Evolutionary conservation across 305 asterid genomes (phyloP).

Genomic region (Petunia hybrid): DNA sequence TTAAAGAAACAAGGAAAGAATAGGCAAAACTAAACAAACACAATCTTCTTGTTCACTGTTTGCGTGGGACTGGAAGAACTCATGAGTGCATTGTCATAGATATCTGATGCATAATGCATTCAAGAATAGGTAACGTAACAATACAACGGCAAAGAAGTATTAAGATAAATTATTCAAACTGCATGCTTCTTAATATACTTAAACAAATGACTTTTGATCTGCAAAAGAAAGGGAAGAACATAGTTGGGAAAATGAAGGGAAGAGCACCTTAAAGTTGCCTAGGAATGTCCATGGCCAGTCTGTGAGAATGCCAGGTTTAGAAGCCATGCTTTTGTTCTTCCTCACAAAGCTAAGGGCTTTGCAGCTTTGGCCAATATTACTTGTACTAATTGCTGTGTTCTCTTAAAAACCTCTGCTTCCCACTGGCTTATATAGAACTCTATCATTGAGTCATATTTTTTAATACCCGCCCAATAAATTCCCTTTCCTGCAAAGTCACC

Average conservation of each 20-base stretch:
- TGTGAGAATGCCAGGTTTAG: constrained; percentile 47
- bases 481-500: too few species aligned
- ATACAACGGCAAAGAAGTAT: not conserved
- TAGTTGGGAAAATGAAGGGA: not conserved
- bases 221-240: not conserved
- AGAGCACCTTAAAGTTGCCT: constrained; percentile 45
- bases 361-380: too few species aligned
- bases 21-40: not conserved
- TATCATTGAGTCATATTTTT: too few species aligned
- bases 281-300: constrained; percentile 54
- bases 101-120: not conserved
- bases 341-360: too few species aligned
- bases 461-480: too few species aligned
- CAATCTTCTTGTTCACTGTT: constrained; percentile 17
- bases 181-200: not conserved
- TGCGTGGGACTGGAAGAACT: not conserved
- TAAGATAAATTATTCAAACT: not conserved
- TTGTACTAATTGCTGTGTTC: not conserved
- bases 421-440: too few species aligned
- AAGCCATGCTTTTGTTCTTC: constrained; percentile 38
- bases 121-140: not conserved
- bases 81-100: not conserved
- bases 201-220: not conserved
- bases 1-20: too few species aligned
- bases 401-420: not conserved